Evolutionary conservation across 306 rosid species (phyloP), one percentile per base, ranked within the genome.

Genomic region (Myrica gale): DNA sequence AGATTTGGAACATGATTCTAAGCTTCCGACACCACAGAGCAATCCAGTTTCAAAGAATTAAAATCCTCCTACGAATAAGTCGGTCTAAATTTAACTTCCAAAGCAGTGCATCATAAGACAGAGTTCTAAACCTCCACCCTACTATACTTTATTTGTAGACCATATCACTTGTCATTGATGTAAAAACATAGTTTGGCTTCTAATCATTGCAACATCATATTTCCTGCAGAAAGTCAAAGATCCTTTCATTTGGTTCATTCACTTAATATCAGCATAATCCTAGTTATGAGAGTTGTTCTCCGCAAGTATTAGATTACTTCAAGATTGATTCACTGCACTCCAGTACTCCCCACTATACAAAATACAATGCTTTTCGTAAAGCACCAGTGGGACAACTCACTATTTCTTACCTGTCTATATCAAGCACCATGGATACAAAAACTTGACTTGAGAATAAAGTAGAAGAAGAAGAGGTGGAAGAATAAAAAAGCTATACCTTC

Each of bases 1-100:
- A 51, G 52, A 79, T 53, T 74, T 67, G 65, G 56, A 15, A 74
- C 81, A 65, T 78, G 74, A 73, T 73, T 78, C 71, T 69, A 55
- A 71, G 79, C 67, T 66, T 78, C 70, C 54, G 46, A 62, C 45
- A 48, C 54, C 20, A 23, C 55, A 78, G 39, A 56, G 32, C 16
- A 67, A 57, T 69, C n/a, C 32, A 53, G 21, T 60, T 47, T 75
- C 60, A 77, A 17, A 48, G 62, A 45, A 56, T 68, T 37, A 60
- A 61, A 60, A 2, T 19, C 45, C 69, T 51, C 62, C 57, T 52
- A 54, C 21, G 41, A 47, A 61, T 26, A 39, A 65, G 26, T 42
- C 11, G 70, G 50, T 39, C 42, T 65, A 42, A n/a, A 16, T 41
- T 65, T 41, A 41, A 65, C 26, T 17, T 65, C 23, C 47, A 65